Conservation (phyloP, 78 protist species). For the Abeoforma whisleri region DNA sequence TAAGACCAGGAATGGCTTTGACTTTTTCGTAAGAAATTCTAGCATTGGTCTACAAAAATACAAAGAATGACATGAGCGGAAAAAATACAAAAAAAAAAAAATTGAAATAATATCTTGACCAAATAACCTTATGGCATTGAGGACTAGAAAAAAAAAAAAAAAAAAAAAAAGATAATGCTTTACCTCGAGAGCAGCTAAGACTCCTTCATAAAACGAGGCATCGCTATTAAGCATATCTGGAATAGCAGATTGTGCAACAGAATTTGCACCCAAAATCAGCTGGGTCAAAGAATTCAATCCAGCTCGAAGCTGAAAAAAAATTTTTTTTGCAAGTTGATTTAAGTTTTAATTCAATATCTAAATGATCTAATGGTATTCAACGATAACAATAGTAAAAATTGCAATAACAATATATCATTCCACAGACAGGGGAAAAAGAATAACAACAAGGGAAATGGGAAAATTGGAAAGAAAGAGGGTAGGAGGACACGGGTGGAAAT, state of each 20-base stretch:
- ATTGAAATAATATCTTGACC: not conserved
- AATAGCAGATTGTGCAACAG: slow-evolving; percentile 60
- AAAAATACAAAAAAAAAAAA: not conserved
- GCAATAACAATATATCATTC: no score
- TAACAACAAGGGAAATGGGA: not conserved
- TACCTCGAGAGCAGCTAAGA: slow-evolving; percentile 45
- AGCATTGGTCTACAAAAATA: no score
- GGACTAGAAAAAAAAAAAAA: not conserved
- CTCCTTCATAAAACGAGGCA: slow-evolving; percentile 38
- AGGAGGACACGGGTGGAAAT: not conserved
- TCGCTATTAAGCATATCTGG: slow-evolving; percentile 52
- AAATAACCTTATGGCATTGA: not conserved
- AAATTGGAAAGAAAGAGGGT: not conserved
- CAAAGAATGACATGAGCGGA: not conserved
- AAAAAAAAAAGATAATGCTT: not conserved
- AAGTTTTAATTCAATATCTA: no score
- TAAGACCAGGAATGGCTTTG: not conserved
- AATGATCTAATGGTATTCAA: no score
- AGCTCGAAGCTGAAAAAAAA: slow-evolving; percentile 11
- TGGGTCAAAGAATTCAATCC: slow-evolving; percentile 57
- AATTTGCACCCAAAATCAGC: slow-evolving; percentile 68
- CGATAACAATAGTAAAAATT: no score
- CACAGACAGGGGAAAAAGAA: not conserved
- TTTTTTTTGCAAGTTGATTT: no score
- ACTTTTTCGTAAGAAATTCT: no score